Percentiles rank a stretch among this genome's conserved stretches.
These are phyloP conservation scores for Melanopsichium pennsylvanicum DNA, from an alignment of 1,284 basidiomycete species.

Conservation along the genomic window DNA sequence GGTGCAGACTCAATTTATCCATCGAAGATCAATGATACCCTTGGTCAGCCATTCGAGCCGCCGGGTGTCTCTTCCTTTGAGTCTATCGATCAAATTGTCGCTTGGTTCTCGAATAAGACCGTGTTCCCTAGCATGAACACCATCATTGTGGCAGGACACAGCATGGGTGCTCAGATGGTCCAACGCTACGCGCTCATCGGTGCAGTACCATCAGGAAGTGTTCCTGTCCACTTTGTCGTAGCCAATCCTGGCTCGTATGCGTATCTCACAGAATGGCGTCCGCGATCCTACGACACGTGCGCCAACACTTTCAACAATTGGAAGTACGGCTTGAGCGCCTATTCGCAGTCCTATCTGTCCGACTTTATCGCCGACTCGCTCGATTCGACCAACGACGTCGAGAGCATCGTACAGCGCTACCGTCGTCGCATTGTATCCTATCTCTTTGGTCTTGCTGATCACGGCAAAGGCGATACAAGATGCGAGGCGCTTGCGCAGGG, in stretches of 20 bases:
- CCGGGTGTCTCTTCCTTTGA: conserved; percentile 44
- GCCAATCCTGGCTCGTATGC: conserved; percentile 53
- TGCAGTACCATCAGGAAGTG: conserved; percentile 25
- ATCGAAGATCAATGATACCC: conserved; percentile 8
- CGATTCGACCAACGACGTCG: conserved; percentile 35
- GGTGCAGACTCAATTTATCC: conserved; percentile 46
- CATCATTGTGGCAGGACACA: conserved; percentile 48
- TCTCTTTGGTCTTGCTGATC: conserved; percentile 39
- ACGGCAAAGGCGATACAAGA: conserved; percentile 36
- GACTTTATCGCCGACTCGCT: conserved; percentile 45
- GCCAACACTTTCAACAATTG: conserved; percentile 42
- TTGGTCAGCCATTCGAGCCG: conserved; percentile 10
- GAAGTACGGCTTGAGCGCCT: conserved; percentile 45
- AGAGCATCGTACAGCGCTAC: conserved; percentile 41
- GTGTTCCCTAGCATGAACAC: conserved; percentile 47
- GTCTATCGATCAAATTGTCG: conserved; percentile 35
- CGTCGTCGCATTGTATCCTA: conserved; percentile 38
- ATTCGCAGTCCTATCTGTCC: conserved; percentile 37
- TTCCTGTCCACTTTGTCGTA: conserved; percentile 52
- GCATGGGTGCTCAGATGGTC: conserved; percentile 46
- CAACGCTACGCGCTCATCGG: conserved; percentile 51
- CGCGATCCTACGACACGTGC: conserved; percentile 21
- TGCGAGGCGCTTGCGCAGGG: conserved; percentile 47
- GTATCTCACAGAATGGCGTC: conserved; percentile 37
- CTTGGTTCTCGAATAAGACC: conserved; percentile 36